Conservation (phyloP, 1,284 basidiomycete genomes). For the Pterulicium gracile region DNA sequence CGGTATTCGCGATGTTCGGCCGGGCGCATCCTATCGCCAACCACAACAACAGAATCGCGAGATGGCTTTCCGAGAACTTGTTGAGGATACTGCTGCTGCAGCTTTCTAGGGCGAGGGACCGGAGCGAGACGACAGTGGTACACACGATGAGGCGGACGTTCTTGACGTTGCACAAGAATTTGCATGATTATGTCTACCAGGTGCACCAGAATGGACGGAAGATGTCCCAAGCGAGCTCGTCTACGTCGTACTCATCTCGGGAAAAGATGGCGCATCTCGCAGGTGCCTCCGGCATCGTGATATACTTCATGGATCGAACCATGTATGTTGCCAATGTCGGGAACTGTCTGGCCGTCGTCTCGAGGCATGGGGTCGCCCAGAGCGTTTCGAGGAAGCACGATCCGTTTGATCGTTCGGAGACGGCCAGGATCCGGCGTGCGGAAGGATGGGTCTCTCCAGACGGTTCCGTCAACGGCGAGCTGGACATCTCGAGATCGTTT, state of each 20-base stretch:
- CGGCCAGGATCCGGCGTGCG: conserved; percentile 62
- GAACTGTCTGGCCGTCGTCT: conserved; percentile 67
- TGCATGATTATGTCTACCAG: not conserved
- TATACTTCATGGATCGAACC: conserved; percentile 61
- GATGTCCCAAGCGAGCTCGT: conserved; percentile 53
- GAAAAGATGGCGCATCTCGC: conserved; percentile 78
- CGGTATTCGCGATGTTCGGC: conserved; percentile 78
- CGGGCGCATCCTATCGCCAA: conserved; percentile 31
- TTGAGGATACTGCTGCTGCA: conserved; percentile 35
- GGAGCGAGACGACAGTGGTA: conserved; percentile 14
- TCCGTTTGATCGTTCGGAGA: conserved; percentile 69
- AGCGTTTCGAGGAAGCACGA: conserved; percentile 66
- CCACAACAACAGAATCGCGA: conserved; percentile 31
- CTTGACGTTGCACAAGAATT: conserved; percentile 51
- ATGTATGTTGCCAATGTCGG: conserved; percentile 74
- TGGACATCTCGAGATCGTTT: conserved; percentile 73
- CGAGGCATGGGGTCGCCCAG: conserved; percentile 57
- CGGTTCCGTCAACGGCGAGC: conserved; percentile 72
- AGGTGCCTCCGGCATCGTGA: conserved; percentile 65
- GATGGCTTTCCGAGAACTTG: conserved; percentile 60
- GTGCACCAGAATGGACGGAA: conserved; percentile 43
- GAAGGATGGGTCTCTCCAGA: conserved; percentile 84
- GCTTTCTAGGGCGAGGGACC: conserved; percentile 24
- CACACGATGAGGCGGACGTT: conserved; percentile 59
- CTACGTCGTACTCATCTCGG: conserved; percentile 30